Conservation (phyloP, 345 rosid genomes). For the Populus davidiana region DNA sequence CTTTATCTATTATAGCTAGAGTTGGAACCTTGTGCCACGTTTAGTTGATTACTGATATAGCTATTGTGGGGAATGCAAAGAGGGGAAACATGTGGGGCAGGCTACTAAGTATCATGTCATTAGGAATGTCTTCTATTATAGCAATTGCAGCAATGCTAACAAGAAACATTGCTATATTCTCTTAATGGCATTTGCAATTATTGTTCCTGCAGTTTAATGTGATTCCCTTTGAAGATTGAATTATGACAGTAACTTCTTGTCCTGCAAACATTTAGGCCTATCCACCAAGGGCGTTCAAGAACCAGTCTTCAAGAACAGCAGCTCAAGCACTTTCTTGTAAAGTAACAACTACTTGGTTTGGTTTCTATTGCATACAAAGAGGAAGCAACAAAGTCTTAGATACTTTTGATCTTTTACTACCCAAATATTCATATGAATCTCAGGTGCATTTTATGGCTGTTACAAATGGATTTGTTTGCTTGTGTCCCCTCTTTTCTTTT, state of each 20-base stretch:
- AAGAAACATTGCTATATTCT: background rate
- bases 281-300: slow-evolving; percentile 38
- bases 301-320: slow-evolving; percentile 51
- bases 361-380: slow-evolving; percentile 54
- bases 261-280: slow-evolving; percentile 55
- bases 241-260: slow-evolving; percentile 8
- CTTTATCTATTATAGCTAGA: too few relatives aligned
- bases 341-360: slow-evolving; percentile 87
- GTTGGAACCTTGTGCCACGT: slow-evolving; percentile 5
- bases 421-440: slow-evolving; percentile 69
- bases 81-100: background rate
- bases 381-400: slow-evolving; percentile 49
- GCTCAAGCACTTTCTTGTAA: slow-evolving; percentile 69
- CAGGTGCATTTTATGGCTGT: slow-evolving; percentile 48
- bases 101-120: background rate
- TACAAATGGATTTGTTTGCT: background rate
- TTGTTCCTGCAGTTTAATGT: background rate
- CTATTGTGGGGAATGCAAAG: background rate
- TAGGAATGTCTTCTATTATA: background rate
- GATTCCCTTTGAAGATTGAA: background rate
- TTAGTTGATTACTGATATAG: background rate
- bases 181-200: background rate
- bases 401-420: slow-evolving; percentile 62
- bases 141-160: background rate
- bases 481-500: background rate